Base-by-base conservation (phyloP, 495 filamentous ascomycete genomes). In the Recurvomyces mirabilis region DNA sequence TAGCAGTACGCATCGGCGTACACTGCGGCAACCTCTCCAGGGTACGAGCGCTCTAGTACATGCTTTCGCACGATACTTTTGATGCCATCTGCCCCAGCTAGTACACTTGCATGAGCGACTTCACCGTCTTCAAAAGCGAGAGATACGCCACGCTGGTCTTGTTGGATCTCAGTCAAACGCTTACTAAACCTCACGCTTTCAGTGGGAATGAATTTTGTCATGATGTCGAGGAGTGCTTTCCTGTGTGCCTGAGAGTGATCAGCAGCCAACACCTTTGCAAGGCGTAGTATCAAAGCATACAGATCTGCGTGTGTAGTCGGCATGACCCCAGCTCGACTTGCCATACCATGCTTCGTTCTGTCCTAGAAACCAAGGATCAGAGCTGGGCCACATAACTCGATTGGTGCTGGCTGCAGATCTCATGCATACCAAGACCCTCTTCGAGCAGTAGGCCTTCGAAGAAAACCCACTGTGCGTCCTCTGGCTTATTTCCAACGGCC, bases 1-100 rank as follows among this genome's bases (percentile, higher is more conserved):
- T 77, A 78, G 4, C 61, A 67, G 57, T 70, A 72, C 58, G 69
- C 70, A 0, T 65, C 64, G 33, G 66, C 66, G 44, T 68, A 74
- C 15, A 36, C 32, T 6, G 32, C 9, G 6, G 9, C 9, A 19
- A 36, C 32, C 32, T 36, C 9, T 19, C 15, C 32, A 18, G 32
- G 32, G 32, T 36, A 18, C 18, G 17, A 36, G 6, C 9, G 15
- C 15, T 17, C 17, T 6, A 36, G 17, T 6, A 36, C 32, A 18
- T 36, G 15, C 17, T 9, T 15, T 36, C 32, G 32, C 7, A 18
- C 15, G 6, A 18, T 36, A 15, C 32, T 36, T 15, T 11, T 9
- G 15, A 36, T 36, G 17, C 32, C 32, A 36, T 36, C 32, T 7
- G 32, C 32, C 18, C 32, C 32, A 7, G 15, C 15, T 15, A 36